A percentile compares a stretch with the other conserved stretches of the same genome.
These are phyloP conservation scores for Rhododendron kiyosumense DNA, from an alignment of 148 eudicot species.

Conservation along the genomic window DNA sequence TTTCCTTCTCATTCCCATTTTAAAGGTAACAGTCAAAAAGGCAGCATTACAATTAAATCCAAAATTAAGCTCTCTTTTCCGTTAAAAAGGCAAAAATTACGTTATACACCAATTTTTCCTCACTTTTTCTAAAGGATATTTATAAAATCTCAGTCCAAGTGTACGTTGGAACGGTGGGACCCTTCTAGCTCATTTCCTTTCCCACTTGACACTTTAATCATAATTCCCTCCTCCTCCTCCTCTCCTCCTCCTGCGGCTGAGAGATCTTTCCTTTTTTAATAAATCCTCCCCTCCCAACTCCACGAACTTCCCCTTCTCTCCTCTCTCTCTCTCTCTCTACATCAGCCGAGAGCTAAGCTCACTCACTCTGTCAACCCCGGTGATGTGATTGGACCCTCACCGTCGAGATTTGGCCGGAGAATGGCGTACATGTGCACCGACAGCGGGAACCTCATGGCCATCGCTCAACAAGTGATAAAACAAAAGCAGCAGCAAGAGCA, in stretches of 20 bases:
- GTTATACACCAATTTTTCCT: neutral
- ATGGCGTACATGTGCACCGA: slow-evolving; percentile 93
- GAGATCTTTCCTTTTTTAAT: neutral
- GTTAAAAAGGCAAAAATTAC: neutral
- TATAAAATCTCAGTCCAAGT: neutral
- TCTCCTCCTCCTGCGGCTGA: neutral
- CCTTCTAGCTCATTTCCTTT: neutral
- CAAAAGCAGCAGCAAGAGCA: slow-evolving; percentile 79
- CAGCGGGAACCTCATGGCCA: slow-evolving; percentile 97
- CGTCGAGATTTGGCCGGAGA: slow-evolving; percentile 26
- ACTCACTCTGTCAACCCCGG: neutral
- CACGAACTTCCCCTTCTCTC: neutral
- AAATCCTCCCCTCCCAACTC: neutral
- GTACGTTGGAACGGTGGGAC: neutral
- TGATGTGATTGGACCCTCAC: slow-evolving; percentile 14
- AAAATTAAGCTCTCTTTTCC: neutral
- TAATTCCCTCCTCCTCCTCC: neutral
- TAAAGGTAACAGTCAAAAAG: neutral
- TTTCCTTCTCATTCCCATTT: neutral
- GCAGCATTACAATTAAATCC: neutral
- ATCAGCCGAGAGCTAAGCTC: neutral
- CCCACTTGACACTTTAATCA: neutral
- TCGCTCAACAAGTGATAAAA: slow-evolving; percentile 84
- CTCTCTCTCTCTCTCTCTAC: neutral
- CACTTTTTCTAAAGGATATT: neutral